Base-by-base conservation (phyloP, 768 basidiomycete genomes). In the Coprinopsis marcescibilis region DNA sequence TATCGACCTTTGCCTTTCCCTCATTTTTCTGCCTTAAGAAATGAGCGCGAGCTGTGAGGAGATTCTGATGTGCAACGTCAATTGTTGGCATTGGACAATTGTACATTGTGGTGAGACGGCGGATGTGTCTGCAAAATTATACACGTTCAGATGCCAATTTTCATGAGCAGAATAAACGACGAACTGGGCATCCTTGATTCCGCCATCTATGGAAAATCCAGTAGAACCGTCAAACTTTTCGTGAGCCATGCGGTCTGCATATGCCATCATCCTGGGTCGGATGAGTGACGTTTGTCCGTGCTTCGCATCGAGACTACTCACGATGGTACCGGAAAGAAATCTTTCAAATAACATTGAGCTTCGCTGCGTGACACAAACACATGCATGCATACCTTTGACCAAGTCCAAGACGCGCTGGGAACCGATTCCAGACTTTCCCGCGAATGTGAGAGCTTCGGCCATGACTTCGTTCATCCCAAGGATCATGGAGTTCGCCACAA, bases 161-260 rank as follows among this genome's bases (percentile, higher is more conserved):
- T 24, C 19, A 45, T 17, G 11, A 15, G 15, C 17, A 10, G 8
- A 15, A 19, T 30, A 15, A 40, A 34, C 13, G 4, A 68, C 75
- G 36, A 57, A 82, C 74, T 76, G 64, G 0, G 88, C 84, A 57
- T 93, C 91, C 57, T 91, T 91, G 57, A 95, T 80, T 14, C 89
- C 92, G n/a, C 87, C 87, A 37, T 88, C 82, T 40, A 93, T 78
- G 11, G 81, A 68, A 60, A 95, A 93, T 12, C 90, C 92, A 14
- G 66, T 68, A 7, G 73, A 68, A 17, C 80, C 86, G 47, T 89
- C 83, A 57, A 92, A 94, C 26, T 76, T 68, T 63, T 90, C 82
- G 45, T 79, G 67, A 10, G 80, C 66, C 68, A 93, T 87, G 60
- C 81, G 82, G 20, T 79, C 72, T 17, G 77, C 77, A 60, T 87